Base-by-base conservation (phyloP, 805 yeast species). In the Kodamaea leandrae region DNA sequence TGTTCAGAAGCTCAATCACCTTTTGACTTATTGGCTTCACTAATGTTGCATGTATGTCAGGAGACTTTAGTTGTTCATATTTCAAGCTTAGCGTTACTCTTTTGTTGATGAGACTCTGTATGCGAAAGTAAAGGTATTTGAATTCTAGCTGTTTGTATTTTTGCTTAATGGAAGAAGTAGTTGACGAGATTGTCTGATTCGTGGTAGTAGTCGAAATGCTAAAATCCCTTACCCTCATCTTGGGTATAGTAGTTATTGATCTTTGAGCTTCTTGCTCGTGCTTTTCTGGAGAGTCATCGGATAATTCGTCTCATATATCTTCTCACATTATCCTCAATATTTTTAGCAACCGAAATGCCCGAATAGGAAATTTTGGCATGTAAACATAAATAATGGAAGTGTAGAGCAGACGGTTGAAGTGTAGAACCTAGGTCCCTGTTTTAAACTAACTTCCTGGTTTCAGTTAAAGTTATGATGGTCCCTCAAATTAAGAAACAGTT, bases 51-150 rank as follows among this genome's bases (percentile, higher is more conserved):
- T 74, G 65, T 13, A 74, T 66, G 53, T 76, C 80, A 2, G 81
- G 80, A 3, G 76, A 58, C 41, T 68, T 67, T 40, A 76, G 53
- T 53, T 76, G 80, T 44, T 76, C 79, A 45, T 73, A 72, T 43
- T 70, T 73, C 47, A 77, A 58, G 41, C 74, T 64, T 19, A 74
- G 53, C 29, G 61, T 68, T 13, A 77, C 73, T 36, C 64, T 57
- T 24, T 59, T 62, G 45, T 64, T 67, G 13, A 77, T 54, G 9
- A 70, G 57, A 35, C 66, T 72, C 46, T 75, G 74, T 37, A 72
- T 54, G 33, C 39, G 58, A 47, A 65, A 66, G 46, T 68, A 68
- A 7, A 67, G 51, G 36, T 61, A 58, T 43, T 66, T 66, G 54
- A 67, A 68, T 49, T 67, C 72, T 8, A 62, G 48, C 36, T 57